Evolutionary conservation across 1,284 basidiomycete genomes (phyloP).

Genomic region (Naganishia cerealis): DNA sequence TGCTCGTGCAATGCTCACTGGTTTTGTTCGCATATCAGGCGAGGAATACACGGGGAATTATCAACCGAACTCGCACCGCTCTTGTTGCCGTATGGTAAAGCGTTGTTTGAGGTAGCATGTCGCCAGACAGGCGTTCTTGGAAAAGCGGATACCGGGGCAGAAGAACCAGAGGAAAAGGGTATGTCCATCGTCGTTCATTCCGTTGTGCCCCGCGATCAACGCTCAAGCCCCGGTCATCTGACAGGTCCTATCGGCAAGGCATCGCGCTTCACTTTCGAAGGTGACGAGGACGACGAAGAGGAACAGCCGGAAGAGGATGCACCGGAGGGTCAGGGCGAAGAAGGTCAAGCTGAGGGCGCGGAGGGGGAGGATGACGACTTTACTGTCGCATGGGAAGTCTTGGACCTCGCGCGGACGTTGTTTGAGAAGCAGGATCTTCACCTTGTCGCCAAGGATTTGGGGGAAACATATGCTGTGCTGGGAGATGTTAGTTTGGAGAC

Average conservation of each 20-base stretch:
- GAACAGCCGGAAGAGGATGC: conserved; percentile 40
- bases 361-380: conserved; percentile 79
- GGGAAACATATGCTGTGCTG: conserved; percentile 77
- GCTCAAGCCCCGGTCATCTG: neutral
- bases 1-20: neutral
- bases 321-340: conserved; percentile 40
- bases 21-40: conserved; percentile 56
- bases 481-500: conserved; percentile 88
- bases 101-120: conserved; percentile 82
- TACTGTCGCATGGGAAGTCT: conserved; percentile 88
- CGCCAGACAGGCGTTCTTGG: conserved; percentile 76
- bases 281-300: conserved; percentile 37
- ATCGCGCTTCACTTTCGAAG: conserved; percentile 11
- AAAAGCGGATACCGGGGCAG: conserved; percentile 56
- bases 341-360: conserved; percentile 33
- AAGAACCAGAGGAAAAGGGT: conserved; percentile 63
- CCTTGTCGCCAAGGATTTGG: conserved; percentile 63
- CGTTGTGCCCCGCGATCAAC: neutral
- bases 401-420: conserved; percentile 80
- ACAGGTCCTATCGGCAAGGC: conserved; percentile 11
- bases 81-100: conserved; percentile 81
- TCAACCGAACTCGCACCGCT: conserved; percentile 75
- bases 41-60: conserved; percentile 68
- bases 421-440: conserved; percentile 64
- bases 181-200: conserved; percentile 37